Conservation (phyloP, 768 basidiomycete genomes). For the Leccinum rimulosum region DNA sequence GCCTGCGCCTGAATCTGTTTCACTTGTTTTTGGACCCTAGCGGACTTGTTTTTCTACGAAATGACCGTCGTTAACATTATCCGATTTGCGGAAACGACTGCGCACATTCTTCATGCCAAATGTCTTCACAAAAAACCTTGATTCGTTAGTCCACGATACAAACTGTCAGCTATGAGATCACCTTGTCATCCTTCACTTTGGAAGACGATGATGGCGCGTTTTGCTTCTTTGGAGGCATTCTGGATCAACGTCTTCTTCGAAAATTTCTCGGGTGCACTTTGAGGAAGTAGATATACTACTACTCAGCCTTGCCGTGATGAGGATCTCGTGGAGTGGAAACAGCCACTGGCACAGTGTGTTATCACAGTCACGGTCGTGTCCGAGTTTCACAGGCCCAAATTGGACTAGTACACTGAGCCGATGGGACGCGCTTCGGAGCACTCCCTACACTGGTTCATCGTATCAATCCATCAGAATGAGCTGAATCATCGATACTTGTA, state of each 20-base stretch:
- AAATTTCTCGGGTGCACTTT: neutral
- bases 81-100: conserved; percentile 15
- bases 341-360: too few species aligned
- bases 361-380: too few species aligned
- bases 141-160: conserved; percentile 25
- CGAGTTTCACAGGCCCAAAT: too few species aligned
- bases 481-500: neutral
- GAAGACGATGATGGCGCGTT: conserved; percentile 51
- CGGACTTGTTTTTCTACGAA: conserved; percentile 86
- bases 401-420: too few species aligned
- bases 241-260: neutral
- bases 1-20: conserved; percentile 78
- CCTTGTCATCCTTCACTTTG: conserved; percentile 83
- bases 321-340: neutral
- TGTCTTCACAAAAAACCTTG: conserved; percentile 50
- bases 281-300: neutral
- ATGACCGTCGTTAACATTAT: conserved; percentile 9
- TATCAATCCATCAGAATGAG: neutral
- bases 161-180: conserved; percentile 30
- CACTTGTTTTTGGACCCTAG: conserved; percentile 88
- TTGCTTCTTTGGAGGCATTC: conserved; percentile 84
- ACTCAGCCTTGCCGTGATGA: neutral
- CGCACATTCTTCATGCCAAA: conserved; percentile 87
- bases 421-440: neutral
- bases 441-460: neutral